Base-by-base conservation (phyloP, 1,284 basidiomycete genomes). In the Pisolithus thermaeus region DNA sequence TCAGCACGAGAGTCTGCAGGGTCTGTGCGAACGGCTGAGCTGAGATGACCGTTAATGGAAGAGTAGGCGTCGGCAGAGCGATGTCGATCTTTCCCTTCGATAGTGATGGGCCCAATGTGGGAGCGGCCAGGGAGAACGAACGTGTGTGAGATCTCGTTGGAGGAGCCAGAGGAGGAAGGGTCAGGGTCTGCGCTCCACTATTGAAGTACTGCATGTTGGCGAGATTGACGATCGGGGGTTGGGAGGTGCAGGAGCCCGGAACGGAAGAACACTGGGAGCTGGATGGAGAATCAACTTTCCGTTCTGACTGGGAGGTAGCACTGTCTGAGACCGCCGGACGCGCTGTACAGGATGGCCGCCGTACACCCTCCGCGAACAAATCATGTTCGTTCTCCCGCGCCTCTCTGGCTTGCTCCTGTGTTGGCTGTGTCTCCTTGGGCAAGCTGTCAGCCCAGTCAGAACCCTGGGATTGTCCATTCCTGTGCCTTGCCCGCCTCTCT, bases 311-410 rank as follows among this genome's bases (percentile, higher is more conserved):
- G n/a, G 22, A 32, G 20, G 44, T 36, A 7, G 47, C 16, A 9
- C 58, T 55, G n/a, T 63, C 59, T 5, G 67, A 65, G 11, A 70
- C 70, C 23, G 73, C 70, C 2, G 72, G 73, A n/a, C 75, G 77
- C 1, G 68, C 71, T 1, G 81, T 81, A 53, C 84, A 72, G 14
- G 83, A 81, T 40, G 83, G 77, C 45, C 86, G 70, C 51, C 76
- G 77, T 11, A 81, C 84, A 16, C 84, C 86, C 54, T 87, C 86
- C 4, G 85, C 87, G 40, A 84, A 62, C 41, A 89, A 61, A 1
- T 85, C 85, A 55, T 80, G 80, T 58, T 89, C 87, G 27, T 87
- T 76, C 59, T 90, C 87, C 87, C 87, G 90, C 28, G 73, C 62
- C 59, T 89, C 87, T 60, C 85, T 88, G 25, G 75, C 64, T 1